Base-by-base conservation (phyloP, 73 alveolate species). In the Blepharisma japonicum region DNA sequence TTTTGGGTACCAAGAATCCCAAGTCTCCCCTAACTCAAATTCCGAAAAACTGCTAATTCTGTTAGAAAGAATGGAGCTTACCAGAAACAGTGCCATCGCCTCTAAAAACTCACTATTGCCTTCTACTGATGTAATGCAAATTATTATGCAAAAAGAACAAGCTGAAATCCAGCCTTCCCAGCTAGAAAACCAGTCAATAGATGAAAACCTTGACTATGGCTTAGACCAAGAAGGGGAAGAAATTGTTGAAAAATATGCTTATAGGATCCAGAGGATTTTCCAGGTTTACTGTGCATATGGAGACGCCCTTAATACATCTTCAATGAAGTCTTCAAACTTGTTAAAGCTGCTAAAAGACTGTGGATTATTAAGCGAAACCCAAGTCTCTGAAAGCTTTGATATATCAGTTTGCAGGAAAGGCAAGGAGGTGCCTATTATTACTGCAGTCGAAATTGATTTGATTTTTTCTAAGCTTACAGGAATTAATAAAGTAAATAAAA, bases 21-120 rank as follows among this genome's bases (percentile, higher is more conserved):
- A 61, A 25, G 38, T 61, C 5, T 14, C 21, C 27, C 38, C 14
- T 20, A 25, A 25, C 38, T 18, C 49, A 0, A 11, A 11, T 20
- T n/a, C 92, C 0, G 95, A 88, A 72, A 79, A 55, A 78, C 80
- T 88, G 6, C 61, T 85, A 49, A 55, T 84, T 7, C 46, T 88
- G 20, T 82, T 88, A 6, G 95, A 88, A 79, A 85, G 95, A 68
- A 81, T 88, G 90, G 95, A 88, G 66, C 81, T 87, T 4, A 77
- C 91, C 6, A 42, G 76, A 76, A 89, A 88, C 14, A 80, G 23
- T 5, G n/a, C 46, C 14, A 61, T 18, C 4, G 79, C 53, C 6
- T 47, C 56, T 38, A n/a, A 8, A 2, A 61, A 61, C 74, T 25
- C 38, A 9, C 5, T 25, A 61, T 9, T 14, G 14, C 74, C 74